Base-by-base conservation (phyloP, 1,139 yeast species). In the Tardiomyces blankii region DNA sequence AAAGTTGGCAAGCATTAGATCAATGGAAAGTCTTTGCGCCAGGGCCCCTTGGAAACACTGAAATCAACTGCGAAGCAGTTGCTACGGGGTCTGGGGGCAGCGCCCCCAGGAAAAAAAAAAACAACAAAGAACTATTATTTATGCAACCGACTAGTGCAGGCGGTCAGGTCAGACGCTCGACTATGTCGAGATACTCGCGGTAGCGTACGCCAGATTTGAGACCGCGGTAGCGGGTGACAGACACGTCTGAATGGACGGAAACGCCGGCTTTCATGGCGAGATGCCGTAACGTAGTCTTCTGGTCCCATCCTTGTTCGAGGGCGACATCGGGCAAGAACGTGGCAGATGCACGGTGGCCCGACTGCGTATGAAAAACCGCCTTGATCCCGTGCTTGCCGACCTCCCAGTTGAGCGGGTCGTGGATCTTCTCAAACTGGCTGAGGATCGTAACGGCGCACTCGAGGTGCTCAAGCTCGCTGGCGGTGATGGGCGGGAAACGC, bases 311-410 rank as follows among this genome's bases (percentile, higher is more conserved):
- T 55, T 89, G 95, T 52, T 89, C 97, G n/a, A 67, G 72, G 14
- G 96, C 94, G 1, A 93, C 97, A 42, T 80, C 83, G 0, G 98
- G 98, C 42, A 93, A 65, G 54, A 87, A 91, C 0, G 98, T 91
- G 0, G 96, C 88, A 44, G 82, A 75, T 19, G 44, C 45, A 3
- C 53, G 44, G 11, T 51, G 51, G 9, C 48, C 50, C 28, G 49
- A 68, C 66, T 53, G 49, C 18, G 50, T 14, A 0, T 62, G 60
- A 50, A 86, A 72, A 25, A 66, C 62, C 18, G 88, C 76, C 48
- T 77, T 72, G 33, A 93, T 74, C 0, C 99, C 98, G 61, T 91
- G 93, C 21, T 59, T 60, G 0, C 98, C 98, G 43, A 91, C 62
- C 6, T 65, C 71, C 98, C 98, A 93, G 56, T 84, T 84, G 46